Conservation (phyloP, 495 filamentous ascomycete genomes). For the Corynascus novoguineensis region DNA sequence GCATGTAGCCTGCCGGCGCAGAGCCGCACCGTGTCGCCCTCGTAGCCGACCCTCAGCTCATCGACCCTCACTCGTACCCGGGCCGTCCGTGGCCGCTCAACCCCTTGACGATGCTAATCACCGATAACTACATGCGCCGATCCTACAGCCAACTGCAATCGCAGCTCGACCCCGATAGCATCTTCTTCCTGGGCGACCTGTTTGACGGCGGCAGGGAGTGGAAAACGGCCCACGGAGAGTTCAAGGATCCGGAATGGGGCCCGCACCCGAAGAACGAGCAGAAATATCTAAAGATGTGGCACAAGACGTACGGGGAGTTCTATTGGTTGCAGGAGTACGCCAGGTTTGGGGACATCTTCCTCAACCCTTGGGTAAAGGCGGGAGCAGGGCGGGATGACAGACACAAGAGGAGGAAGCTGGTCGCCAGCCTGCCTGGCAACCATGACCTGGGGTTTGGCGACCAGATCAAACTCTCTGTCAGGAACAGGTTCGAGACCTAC, state of each 20-base stretch:
- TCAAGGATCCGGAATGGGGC: conserved; percentile 55
- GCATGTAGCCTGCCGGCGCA: conserved; percentile 62
- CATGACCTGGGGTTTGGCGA: conserved; percentile 94
- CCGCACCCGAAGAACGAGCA: conserved; percentile 44
- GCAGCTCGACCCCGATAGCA: conserved; percentile 67
- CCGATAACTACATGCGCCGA: conserved; percentile 81
- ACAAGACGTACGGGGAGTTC: conserved; percentile 60
- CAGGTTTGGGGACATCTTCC: conserved; percentile 75
- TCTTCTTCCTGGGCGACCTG: conserved; percentile 88
- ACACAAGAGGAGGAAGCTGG: conserved; percentile 56
- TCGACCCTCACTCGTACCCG: conserved; percentile 94
- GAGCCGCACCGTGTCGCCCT: conserved; percentile 81
- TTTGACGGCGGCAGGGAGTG: conserved; percentile 98
- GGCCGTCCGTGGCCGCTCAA: conserved; percentile 86
- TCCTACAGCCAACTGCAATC: conserved; percentile 67
- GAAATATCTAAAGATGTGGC: conserved; percentile 59
- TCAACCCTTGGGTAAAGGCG: conserved; percentile 51
- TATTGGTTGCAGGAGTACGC: conserved; percentile 82
- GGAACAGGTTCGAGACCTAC: conserved; percentile 76
- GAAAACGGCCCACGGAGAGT: conserved; percentile 58
- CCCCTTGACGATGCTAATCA: conserved; percentile 70
- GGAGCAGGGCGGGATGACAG: conserved; percentile 33
- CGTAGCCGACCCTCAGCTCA: conserved; percentile 93
- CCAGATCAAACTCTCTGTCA: conserved; percentile 70
- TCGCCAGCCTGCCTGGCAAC: conserved; percentile 84